Evolutionary conservation across 179 eudicot species (phyloP), one percentile per base, ranked within the genome.

Genomic region (Spinacia oleracea): DNA sequence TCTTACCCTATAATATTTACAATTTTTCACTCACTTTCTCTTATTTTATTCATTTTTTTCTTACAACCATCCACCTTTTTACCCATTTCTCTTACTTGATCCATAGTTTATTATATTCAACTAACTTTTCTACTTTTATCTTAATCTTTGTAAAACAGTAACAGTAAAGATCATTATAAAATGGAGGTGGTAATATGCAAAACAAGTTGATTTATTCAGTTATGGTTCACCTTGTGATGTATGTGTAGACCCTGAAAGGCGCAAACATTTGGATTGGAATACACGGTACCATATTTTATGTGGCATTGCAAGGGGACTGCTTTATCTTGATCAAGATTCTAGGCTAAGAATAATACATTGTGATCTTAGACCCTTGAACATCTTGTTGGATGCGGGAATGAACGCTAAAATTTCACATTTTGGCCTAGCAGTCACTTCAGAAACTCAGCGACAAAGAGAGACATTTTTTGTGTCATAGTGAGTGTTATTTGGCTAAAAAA

Each of bases 351-450:
- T 75, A 1, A 43, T 75, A 21, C 78, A 75, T 27, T 68, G 59
- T n/a, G 78, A 75, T 31, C 55, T 75, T 29, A 75, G 65, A 45
- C 50, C 25, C 50, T 27, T 38, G 3, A 35, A 35, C 40, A 35
- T 35, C 40, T 35, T 35, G 40, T 35, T 35, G 40, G 40, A 75
- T 31, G 59, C n/a, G 2, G 58, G 42, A 27, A 75, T 75, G 78
- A 63, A 63, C 21, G 42, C 78, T 3, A 75, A 75, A 75, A 77
- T 77, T 77, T 51, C 79, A 67, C 64, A 77, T 27, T 77, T 77
- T 67, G 79, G 79, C 71, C 11, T 53, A 27, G 73, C 73, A 15
- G 16, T 23, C 32, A 23, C 12, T 59, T 6, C 14, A 9, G 64
- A 59, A 23, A 23, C 4, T 11, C 14, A 25, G 2, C 9, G 64